Evolutionary conservation across 768 basidiomycete species (phyloP).

Genomic region (Xerocomellus intermedius): DNA sequence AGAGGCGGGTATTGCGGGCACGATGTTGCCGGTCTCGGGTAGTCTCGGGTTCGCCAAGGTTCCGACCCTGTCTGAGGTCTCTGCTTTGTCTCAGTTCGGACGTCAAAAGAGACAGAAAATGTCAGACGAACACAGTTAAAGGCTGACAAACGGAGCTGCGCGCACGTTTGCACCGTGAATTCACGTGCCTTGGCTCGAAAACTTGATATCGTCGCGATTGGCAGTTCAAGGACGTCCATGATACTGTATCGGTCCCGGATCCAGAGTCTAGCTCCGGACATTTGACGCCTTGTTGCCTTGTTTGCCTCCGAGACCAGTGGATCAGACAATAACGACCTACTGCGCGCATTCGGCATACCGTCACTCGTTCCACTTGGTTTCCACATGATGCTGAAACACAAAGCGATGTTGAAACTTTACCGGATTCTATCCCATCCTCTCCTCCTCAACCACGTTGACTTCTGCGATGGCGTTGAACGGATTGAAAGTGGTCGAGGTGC

Average conservation of each 20-base stretch:
- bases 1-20: not conserved
- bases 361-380: not conserved
- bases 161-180: not conserved
- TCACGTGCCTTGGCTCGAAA: no score
- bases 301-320: not conserved
- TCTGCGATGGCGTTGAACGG: slow-evolving; percentile 46
- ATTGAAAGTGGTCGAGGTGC: slow-evolving; percentile 52
- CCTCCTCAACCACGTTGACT: not conserved
- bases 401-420: not conserved
- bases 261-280: not conserved
- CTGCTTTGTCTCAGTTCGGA: no score
- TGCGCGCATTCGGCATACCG: not conserved
- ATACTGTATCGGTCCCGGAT: not conserved
- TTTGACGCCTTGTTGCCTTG: not conserved
- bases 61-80: not conserved
- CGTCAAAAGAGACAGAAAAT: not conserved
- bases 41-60: not conserved
- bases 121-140: no score
- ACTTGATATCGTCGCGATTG: no score
- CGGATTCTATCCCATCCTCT: not conserved
- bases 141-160: no score
- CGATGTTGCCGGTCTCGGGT: not conserved
- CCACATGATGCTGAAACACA: slow-evolving; percentile 16
- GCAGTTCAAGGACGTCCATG: not conserved
- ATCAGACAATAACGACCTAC: not conserved